Base-by-base conservation (phyloP, 2,329 filamentous ascomycete genomes). In the Paramyrothecium sp. region DNA sequence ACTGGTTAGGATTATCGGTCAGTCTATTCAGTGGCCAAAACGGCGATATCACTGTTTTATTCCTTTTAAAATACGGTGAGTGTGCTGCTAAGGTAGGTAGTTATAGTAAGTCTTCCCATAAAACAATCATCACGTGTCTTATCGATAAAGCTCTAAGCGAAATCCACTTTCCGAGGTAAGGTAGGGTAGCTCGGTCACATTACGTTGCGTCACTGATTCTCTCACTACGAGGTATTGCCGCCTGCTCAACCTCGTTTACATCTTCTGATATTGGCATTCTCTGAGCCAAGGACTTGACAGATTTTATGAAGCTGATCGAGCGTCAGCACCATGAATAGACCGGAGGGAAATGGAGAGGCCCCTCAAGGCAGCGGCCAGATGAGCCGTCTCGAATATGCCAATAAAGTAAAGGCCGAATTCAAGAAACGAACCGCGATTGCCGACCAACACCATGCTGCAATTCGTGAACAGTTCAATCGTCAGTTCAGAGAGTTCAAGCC, bases 401-500 rank as follows among this genome's bases (percentile, higher is more conserved):
- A 61, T 52, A 66, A 61, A 19, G 62, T 67, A 55, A 64, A 10
- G 10, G 26, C 26, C 26, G 26, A 30, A 30, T 30, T 30, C 26
- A 30, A 30, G 10, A 4, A 21, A 66, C 66, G 53, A 59, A 68
- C 51, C 57, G 65, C 41, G 62, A 68, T 56, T 67, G 65, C 51
- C 38, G 62, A 68, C 48, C 64, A 68, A 47, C 72, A 68, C 59
- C 62, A 68, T 26, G 66, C 69, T 7, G 63, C 61, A 16, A 65
- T 73, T 49, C 65, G 65, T 56, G 64, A 70, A 17, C 72, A 74
- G 54, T 62, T 73, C 22, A 60, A 65, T 44, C 65, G 70, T 30
- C 60, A 68, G 26, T 73, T 73, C 56, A 58, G 64, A 13, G 65
- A 71, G 46, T 74, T 73, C 55, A 58, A 65, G 19, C 63, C 71